Conservation (phyloP, 257 asterid species). For the Solanum infundibuliforme region DNA sequence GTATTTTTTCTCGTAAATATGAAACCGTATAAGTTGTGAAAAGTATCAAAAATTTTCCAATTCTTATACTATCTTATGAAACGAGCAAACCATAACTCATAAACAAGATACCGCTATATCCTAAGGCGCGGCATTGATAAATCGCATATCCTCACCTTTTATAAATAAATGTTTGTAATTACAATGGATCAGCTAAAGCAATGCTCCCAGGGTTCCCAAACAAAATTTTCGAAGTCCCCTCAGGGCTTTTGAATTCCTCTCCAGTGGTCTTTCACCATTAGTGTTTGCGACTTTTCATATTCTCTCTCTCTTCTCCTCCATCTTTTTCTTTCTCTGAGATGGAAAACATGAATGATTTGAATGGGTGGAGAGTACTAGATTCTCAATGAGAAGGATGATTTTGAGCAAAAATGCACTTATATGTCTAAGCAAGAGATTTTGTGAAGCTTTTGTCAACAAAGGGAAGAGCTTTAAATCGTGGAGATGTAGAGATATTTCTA, state of each 20-base stretch:
- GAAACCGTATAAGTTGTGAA: background rate
- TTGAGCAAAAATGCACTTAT: background rate
- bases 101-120: background rate
- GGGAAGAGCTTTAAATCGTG: too few relatives aligned
- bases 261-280: too few relatives aligned
- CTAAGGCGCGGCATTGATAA: background rate
- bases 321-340: too few relatives aligned
- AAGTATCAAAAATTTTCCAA: background rate
- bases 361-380: background rate
- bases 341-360: too few relatives aligned
- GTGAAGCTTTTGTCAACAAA: background rate
- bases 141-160: background rate
- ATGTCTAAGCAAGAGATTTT: background rate
- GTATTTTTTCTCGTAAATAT: too few relatives aligned
- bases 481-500: background rate
- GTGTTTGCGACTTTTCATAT: too few relatives aligned
- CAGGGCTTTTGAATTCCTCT: too few relatives aligned
- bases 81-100: background rate
- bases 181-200: background rate
- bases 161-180: background rate
- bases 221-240: too few relatives aligned
- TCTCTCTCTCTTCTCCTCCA: too few relatives aligned
- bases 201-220: too few relatives aligned
- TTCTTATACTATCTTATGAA: too few relatives aligned
- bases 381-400: background rate